A percentile compares a stretch with the other conserved stretches of the same genome.
Conservation (phyloP, 345 rosid species). For the Eucalyptus marginata region DNA sequence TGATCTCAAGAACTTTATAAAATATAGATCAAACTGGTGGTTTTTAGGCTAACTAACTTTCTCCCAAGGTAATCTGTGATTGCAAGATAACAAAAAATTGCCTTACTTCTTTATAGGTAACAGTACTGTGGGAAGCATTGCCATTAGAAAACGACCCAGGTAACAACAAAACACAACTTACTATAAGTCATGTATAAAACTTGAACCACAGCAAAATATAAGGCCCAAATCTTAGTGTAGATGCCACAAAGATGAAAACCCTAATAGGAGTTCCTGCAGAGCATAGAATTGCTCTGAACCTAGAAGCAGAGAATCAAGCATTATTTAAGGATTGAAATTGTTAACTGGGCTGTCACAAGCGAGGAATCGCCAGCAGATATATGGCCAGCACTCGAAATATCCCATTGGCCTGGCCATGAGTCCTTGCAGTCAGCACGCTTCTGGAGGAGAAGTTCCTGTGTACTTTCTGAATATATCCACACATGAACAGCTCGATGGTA, state of each 20-base stretch:
- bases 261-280: neutral
- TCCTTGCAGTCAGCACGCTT: slow-evolving; percentile 73
- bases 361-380: slow-evolving; percentile 83
- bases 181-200: neutral
- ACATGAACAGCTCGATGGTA: slow-evolving; percentile 87
- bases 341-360: slow-evolving; percentile 63
- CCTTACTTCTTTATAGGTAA: neutral
- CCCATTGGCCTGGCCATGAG: slow-evolving; percentile 88
- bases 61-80: neutral
- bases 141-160: neutral
- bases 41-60: neutral
- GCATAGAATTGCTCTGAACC: neutral
- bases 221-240: neutral
- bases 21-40: neutral
- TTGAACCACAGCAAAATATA: neutral
- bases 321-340: neutral
- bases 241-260: neutral
- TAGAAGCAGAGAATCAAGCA: neutral
- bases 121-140: neutral
- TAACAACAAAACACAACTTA: neutral
- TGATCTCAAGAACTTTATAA: neutral
- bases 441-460: slow-evolving; percentile 72
- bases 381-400: slow-evolving; percentile 96
- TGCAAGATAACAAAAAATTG: neutral
- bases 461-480: slow-evolving; percentile 78